Conservation (phyloP, 1,284 basidiomycete species). For the Wallemia ichthyophaga region DNA sequence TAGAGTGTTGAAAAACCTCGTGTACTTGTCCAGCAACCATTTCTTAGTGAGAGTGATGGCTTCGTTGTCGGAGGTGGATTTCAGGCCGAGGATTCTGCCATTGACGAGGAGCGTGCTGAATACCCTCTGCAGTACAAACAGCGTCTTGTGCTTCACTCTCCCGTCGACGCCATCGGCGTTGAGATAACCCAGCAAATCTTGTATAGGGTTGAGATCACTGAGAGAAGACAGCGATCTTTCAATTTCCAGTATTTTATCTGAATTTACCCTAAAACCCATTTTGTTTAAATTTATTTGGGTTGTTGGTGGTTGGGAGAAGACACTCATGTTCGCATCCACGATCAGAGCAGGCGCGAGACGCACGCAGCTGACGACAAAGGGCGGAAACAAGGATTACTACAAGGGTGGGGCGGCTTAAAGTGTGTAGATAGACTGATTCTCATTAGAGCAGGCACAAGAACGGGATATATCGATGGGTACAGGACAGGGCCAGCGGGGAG, state of each 20-base stretch:
- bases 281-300: not conserved
- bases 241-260: conserved; percentile 9
- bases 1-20: conserved; percentile 27
- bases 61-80: conserved; percentile 29
- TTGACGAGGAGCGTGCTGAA: conserved; percentile 21
- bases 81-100: conserved; percentile 3
- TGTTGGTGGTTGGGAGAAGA: not conserved
- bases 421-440: too few relatives aligned
- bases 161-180: conserved; percentile 19
- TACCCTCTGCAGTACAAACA: conserved; percentile 52
- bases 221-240: conserved; percentile 10
- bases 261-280: conserved; percentile 6
- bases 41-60: conserved; percentile 24
- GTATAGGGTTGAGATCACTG: conserved; percentile 36
- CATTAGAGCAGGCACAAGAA: conserved; percentile 1
- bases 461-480: not conserved
- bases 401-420: too few relatives aligned
- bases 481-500: not conserved
- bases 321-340: not conserved
- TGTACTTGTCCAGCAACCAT: not conserved
- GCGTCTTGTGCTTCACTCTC: conserved; percentile 33
- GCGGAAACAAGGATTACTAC: not conserved
- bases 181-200: conserved; percentile 33
- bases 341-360: not conserved
- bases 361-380: not conserved